Evolutionary conservation across 1,284 basidiomycete species (phyloP).

Genomic region (Cryptococcus jaspeensis): DNA sequence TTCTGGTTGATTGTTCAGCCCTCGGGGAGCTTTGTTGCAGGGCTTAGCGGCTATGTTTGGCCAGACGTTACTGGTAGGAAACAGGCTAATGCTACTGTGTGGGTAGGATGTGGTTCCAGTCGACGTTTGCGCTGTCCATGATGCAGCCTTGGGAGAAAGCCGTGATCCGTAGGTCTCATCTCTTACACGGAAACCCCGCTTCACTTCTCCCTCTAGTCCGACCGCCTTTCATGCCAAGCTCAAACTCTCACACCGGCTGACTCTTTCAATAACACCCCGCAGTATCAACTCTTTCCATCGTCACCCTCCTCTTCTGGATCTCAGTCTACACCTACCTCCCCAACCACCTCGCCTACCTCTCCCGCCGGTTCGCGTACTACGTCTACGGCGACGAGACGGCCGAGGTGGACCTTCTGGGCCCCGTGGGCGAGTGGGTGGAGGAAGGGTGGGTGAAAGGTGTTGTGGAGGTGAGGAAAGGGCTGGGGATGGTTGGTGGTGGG

Average conservation of each 20-base stretch:
- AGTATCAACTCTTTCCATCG: slow-evolving; percentile 38
- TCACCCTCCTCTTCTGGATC: slow-evolving; percentile 47
- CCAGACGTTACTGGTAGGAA: too few species aligned
- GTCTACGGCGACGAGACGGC: slow-evolving; percentile 48
- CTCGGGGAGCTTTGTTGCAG: neutral
- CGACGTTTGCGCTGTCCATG: slow-evolving; percentile 46
- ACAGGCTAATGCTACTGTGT: too few species aligned
- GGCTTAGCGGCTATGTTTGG: too few species aligned
- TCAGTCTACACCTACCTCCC: slow-evolving; percentile 50
- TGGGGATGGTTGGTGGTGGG: slow-evolving; percentile 3
- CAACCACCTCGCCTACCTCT: slow-evolving; percentile 45
- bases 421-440: slow-evolving; percentile 10
- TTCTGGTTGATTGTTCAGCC: neutral
- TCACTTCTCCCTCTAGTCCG: neutral
- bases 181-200: neutral
- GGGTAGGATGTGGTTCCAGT: slow-evolving; percentile 40
- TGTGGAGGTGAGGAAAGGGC: slow-evolving; percentile 2
- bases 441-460: slow-evolving; percentile 1
- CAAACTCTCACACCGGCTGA: neutral
- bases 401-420: slow-evolving; percentile 2
- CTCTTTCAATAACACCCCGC: neutral
- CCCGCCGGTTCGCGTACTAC: slow-evolving; percentile 50
- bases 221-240: neutral
- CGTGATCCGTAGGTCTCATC: slow-evolving; percentile 40
- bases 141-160: slow-evolving; percentile 49